Conservation (phyloP, 2,329 filamentous ascomycete species). For the Clonostachys byssicola region DNA sequence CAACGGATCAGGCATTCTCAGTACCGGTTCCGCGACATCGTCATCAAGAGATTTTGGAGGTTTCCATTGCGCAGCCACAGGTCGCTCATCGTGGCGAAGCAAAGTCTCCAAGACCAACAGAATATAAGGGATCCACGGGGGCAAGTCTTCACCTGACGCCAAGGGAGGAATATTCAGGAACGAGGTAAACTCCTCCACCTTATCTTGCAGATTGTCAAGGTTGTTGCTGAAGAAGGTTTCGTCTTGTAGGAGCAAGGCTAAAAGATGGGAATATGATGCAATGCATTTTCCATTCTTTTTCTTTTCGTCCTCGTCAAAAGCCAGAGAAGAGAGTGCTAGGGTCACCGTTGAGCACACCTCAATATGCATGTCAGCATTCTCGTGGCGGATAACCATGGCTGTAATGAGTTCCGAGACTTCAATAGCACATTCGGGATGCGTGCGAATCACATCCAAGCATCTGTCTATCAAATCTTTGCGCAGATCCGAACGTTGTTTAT, state of each 20-base stretch:
- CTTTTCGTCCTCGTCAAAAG: conserved; percentile 51
- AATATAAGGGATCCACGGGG: conserved; percentile 89
- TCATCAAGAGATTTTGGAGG: conserved; percentile 45
- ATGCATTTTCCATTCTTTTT: conserved; percentile 63
- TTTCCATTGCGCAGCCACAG: conserved; percentile 69
- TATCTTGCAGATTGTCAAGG: conserved; percentile 69
- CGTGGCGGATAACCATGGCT: conserved; percentile 60
- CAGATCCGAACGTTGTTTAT: conserved; percentile 68
- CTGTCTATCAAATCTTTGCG: conserved; percentile 80
- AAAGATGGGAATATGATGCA: conserved; percentile 85
- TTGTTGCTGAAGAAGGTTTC: conserved; percentile 75
- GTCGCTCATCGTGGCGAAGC: conserved; percentile 84
- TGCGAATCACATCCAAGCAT: conserved; percentile 84
- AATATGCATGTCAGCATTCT: conserved; percentile 51
- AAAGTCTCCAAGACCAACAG: conserved; percentile 86
- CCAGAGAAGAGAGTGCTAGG: conserved; percentile 73
- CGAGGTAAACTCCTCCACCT: conserved; percentile 68
- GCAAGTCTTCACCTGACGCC: conserved; percentile 70
- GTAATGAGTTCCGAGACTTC: conserved; percentile 85
- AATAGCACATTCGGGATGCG: conserved; percentile 83
- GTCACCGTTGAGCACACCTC: conserved; percentile 82
- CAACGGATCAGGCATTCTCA: conserved; percentile 56
- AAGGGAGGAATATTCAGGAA: conserved; percentile 72
- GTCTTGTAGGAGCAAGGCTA: conserved; percentile 84
- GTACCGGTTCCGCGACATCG: conserved; percentile 45